These are phyloP conservation scores for Stereum hirsutum DNA, from an alignment of 1,284 basidiomycete species.

Conservation along the genomic window DNA sequence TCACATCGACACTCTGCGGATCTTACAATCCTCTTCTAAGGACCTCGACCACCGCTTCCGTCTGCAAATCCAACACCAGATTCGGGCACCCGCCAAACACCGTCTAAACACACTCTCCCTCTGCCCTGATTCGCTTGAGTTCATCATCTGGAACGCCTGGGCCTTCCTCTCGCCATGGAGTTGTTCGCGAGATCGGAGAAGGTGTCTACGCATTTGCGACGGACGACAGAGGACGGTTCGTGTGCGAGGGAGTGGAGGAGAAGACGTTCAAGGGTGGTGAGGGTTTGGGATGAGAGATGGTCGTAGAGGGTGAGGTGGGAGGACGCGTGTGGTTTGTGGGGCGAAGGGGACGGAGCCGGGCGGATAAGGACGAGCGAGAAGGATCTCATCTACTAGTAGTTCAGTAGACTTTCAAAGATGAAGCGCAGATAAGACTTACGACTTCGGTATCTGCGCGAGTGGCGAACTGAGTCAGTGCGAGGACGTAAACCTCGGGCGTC, in stretches of 20 bases:
- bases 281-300: slow-evolving; percentile 54
- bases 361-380: slow-evolving; percentile 73
- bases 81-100: slow-evolving; percentile 65
- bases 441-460: slow-evolving; percentile 65
- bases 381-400: slow-evolving; percentile 57
- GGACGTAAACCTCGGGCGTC: slow-evolving; percentile 67
- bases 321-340: slow-evolving; percentile 23
- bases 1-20: slow-evolving; percentile 48
- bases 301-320: slow-evolving; percentile 55
- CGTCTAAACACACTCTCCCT: slow-evolving; percentile 51
- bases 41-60: slow-evolving; percentile 51
- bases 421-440: slow-evolving; percentile 29
- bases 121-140: slow-evolving; percentile 27
- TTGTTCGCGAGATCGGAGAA: slow-evolving; percentile 66
- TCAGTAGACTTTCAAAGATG: neutral
- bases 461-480: slow-evolving; percentile 68
- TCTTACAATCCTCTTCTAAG: slow-evolving; percentile 61
- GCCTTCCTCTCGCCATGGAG: slow-evolving; percentile 60
- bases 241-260: slow-evolving; percentile 58
- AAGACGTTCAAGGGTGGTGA: slow-evolving; percentile 59
- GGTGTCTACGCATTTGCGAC: slow-evolving; percentile 66
- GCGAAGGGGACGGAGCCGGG: slow-evolving; percentile 53
- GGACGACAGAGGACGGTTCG: slow-evolving; percentile 45
- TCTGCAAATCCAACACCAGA: slow-evolving; percentile 63
- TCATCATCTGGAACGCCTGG: slow-evolving; percentile 57